phyloP scores from a whole-genome alignment of 768 basidiomycete genomes.

The Scleroderma citrinum region DNA sequence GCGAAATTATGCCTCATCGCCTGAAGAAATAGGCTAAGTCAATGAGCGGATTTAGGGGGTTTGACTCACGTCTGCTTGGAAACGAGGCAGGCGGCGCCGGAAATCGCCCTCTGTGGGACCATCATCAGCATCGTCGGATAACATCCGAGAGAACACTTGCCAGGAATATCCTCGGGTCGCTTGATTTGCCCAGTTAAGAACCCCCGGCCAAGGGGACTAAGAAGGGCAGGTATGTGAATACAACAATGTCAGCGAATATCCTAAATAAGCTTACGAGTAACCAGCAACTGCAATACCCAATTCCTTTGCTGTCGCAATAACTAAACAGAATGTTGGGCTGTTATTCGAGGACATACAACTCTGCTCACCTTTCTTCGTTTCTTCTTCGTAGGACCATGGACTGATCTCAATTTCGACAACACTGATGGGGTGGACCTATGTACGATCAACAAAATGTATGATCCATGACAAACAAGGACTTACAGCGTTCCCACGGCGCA shows the following conservation, averaged over 20 bases:
- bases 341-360: background rate
- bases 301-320: slow-evolving; percentile 48
- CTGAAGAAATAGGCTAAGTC: slow-evolving; percentile 13
- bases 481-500: slow-evolving; percentile 32
- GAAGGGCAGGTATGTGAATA: background rate
- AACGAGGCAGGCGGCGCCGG: slow-evolving; percentile 35
- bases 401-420: slow-evolving; percentile 66
- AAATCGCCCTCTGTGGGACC: slow-evolving; percentile 32
- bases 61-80: slow-evolving; percentile 36
- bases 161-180: slow-evolving; percentile 29
- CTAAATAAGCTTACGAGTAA: slow-evolving; percentile 40
- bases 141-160: slow-evolving; percentile 5
- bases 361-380: slow-evolving; percentile 38
- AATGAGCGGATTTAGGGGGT: background rate
- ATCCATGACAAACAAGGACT: slow-evolving; percentile 8
- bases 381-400: slow-evolving; percentile 51
- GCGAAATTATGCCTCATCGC: slow-evolving; percentile 38
- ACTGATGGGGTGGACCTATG: slow-evolving; percentile 47
- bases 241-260: background rate
- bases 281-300: slow-evolving; percentile 55
- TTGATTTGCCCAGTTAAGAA: slow-evolving; percentile 49
- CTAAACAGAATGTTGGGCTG: slow-evolving; percentile 17
- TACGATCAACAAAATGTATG: background rate
- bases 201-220: slow-evolving; percentile 49
- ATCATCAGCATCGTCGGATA: slow-evolving; percentile 6